Conservation (phyloP, 106 monocot species). For the Gastrodia elata region DNA sequence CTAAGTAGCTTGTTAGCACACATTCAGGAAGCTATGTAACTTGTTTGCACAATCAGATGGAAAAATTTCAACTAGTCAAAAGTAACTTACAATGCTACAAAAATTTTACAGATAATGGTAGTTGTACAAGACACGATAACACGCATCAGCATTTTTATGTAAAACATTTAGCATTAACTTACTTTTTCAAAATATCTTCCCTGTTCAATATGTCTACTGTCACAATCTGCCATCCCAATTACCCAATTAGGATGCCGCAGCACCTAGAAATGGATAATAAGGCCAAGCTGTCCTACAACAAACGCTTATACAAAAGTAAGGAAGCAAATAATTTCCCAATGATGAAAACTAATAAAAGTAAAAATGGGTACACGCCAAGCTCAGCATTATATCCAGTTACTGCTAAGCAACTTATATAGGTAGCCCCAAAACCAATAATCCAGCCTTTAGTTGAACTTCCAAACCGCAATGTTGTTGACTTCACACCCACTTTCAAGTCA, state of each 20-base stretch:
- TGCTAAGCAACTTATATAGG: slow-evolving; percentile 57
- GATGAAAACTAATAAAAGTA: neutral
- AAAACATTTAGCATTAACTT: slow-evolving; percentile 9
- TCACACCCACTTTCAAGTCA: slow-evolving; percentile 86
- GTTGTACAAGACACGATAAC: no score
- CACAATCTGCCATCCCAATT: slow-evolving; percentile 81
- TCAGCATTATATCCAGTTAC: slow-evolving; percentile 79
- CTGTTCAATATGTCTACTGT: slow-evolving; percentile 71
- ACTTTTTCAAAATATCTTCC: slow-evolving; percentile 86
- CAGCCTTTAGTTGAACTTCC: slow-evolving; percentile 66
- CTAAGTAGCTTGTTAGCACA: no score
- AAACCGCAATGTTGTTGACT: slow-evolving; percentile 95
- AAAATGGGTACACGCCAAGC: slow-evolving; percentile 40
- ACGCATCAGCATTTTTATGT: no score
- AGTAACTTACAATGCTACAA: no score
- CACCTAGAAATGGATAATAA: slow-evolving; percentile 61
- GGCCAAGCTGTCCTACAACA: slow-evolving; percentile 69
- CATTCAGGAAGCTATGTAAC: no score
- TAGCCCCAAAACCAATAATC: slow-evolving; percentile 67
- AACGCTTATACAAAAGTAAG: neutral
- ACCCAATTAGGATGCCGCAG: slow-evolving; percentile 57
- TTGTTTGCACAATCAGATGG: no score
- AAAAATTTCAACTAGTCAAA: no score
- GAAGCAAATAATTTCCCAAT: neutral
- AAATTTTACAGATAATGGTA: no score